Base-by-base conservation (phyloP, 106 monocot species). In the Xerophyta viscosa region DNA sequence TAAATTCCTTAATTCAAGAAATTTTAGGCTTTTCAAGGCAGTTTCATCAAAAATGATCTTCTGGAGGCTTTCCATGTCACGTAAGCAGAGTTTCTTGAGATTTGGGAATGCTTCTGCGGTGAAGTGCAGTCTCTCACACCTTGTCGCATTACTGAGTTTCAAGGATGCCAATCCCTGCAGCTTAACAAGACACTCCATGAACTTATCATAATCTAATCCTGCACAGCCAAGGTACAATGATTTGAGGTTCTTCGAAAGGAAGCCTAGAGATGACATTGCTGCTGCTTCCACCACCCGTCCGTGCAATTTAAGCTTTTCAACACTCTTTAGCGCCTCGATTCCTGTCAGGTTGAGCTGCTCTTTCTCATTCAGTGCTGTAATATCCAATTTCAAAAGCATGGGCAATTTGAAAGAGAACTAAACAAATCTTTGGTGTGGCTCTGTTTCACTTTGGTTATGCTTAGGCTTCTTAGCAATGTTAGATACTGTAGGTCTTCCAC, bases 401-500 rank as follows among this genome's bases (percentile, higher is more conserved):
- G 18, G 14, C 64, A 72, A 50, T 15, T 53, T 72, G 21, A 12
- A 20, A 72, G 20, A 14, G 64, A 37, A 17, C 2, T 18, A 36
- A 36, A 65, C 15, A 72, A 57, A 0, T 52, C 50, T 13, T 1
- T 2, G 26, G 46, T 50, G 12, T 72, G 30, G 0, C 14, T 51
- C 4, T 44, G 8, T 52, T 27, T 58, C 28, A 72, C 50, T 14
- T 65, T 59, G 3, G 0, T 11, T 15, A 72, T 52, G 21, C 22
- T 4, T 2, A 72, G 37, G 14, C 42, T 58, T 65, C 65, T 72
- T 31, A 71, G 17, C 22, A 64, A 41, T 20, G 29, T 58, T 13
- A 72, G 57, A 18, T 31, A 52, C 20, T 37, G 27, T 5, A 72
- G 20, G 2, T 58, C 14, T 51, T 18, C 1, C 0, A 65, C 29